These are phyloP conservation scores for Zanthoxylum bungeanum DNA, from an alignment of 345 rosid species.

Conservation along the genomic window DNA sequence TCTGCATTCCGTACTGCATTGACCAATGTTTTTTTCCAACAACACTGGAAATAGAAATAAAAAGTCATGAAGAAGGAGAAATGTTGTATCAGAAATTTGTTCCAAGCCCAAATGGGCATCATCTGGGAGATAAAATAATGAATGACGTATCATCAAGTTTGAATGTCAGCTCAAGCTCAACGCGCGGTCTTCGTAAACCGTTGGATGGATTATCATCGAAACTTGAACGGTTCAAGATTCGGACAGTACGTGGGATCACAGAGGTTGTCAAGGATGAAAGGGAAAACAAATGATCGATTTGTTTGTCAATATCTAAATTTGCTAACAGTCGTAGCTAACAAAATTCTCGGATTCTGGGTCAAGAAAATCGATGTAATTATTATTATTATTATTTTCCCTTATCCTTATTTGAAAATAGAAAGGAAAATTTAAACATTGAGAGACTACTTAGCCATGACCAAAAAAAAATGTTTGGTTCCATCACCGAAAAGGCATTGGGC, in stretches of 20 bases:
- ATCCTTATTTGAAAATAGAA: no score
- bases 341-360: no score
- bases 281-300: neutral
- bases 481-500: neutral
- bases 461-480: neutral
- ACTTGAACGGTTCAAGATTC: slow-evolving; percentile 35
- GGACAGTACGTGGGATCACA: slow-evolving; percentile 19
- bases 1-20: no score
- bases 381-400: no score
- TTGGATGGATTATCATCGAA: slow-evolving; percentile 6
- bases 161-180: slow-evolving; percentile 5
- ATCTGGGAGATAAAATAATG: neutral
- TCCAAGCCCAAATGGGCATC: neutral
- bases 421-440: no score
- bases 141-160: neutral
- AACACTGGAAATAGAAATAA: no score
- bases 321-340: neutral
- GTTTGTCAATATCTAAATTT: neutral
- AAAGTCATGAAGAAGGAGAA: no score
- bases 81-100: neutral
- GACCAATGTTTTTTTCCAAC: no score
- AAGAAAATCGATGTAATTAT: no score
- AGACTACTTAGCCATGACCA: no score
- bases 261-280: slow-evolving; percentile 7
- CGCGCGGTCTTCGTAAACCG: slow-evolving; percentile 14